Conservation (phyloP, 345 rosid genomes). For the Psidium friedrichsthalianum region DNA sequence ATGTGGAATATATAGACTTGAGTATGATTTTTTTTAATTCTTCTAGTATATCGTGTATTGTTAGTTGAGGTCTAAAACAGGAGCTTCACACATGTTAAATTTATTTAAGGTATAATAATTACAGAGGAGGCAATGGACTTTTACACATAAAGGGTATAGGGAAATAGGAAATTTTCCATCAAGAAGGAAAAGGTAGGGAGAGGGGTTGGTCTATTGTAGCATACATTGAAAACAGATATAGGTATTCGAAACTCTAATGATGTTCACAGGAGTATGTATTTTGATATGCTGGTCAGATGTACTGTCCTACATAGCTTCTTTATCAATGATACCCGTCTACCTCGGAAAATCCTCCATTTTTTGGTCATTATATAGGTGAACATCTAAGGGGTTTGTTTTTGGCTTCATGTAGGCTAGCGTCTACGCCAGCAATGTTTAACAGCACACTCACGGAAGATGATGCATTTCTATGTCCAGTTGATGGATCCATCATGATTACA, state of each 20-base stretch:
- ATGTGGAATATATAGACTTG: not conserved
- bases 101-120: not conserved
- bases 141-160: not conserved
- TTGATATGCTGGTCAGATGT: not conserved
- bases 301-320: not conserved
- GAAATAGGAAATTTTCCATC: not conserved
- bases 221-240: not conserved
- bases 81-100: not conserved
- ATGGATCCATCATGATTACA: constrained; percentile 97
- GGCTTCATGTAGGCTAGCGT: constrained; percentile 53
- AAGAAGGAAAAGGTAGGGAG: not conserved
- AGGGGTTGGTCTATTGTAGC: not conserved
- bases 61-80: not conserved
- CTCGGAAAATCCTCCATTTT: not conserved
- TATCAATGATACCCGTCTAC: not conserved
- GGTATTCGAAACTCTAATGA: not conserved
- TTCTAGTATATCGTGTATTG: not conserved
- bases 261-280: not conserved
- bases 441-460: constrained; percentile 75
- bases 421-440: constrained; percentile 99
- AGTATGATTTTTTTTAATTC: not conserved
- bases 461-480: constrained; percentile 68
- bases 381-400: not conserved
- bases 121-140: not conserved
- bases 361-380: not conserved